Conservation (phyloP, 768 basidiomycete genomes). For the Xerocomus potaroensis region DNA sequence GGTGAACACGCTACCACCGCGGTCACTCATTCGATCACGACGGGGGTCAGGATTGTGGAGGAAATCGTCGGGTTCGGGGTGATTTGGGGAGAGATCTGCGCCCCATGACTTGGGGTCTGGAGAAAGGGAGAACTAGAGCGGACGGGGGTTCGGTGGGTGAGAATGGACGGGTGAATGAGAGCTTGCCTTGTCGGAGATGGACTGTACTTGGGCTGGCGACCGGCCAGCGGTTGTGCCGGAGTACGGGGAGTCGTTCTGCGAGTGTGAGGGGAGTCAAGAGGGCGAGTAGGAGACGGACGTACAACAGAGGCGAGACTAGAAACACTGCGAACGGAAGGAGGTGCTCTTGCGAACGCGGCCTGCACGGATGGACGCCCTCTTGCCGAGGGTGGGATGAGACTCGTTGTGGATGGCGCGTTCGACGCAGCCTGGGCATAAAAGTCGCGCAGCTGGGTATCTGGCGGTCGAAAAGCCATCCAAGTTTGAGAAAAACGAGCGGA, state of each 20-base stretch:
- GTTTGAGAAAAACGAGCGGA: conserved; percentile 18
- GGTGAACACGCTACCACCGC: conserved; percentile 57
- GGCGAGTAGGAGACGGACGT: conserved; percentile 9
- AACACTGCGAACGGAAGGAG: conserved; percentile 33
- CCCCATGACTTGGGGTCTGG: conserved; percentile 74
- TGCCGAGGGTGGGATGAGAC: conserved; percentile 41
- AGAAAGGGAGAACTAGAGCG: conserved; percentile 61
- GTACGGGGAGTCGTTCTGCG: conserved; percentile 42
- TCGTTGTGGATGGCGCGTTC: conserved; percentile 48
- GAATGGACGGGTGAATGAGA: background rate
- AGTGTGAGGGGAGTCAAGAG: background rate
- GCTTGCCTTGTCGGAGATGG: conserved; percentile 58
- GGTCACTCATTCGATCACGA: conserved; percentile 54
- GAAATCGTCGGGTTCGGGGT: conserved; percentile 60
- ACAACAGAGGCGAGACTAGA: conserved; percentile 43
- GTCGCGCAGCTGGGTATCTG: conserved; percentile 37
- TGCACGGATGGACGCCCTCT: conserved; percentile 33
- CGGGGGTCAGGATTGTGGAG: conserved; percentile 73
- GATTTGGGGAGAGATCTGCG: conserved; percentile 53
- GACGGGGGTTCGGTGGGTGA: background rate
- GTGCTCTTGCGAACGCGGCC: conserved; percentile 41
- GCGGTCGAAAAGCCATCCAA: conserved; percentile 23
- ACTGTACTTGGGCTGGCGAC: conserved; percentile 32
- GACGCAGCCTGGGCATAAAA: conserved; percentile 38
- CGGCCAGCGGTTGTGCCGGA: conserved; percentile 30